Conservation (phyloP, 2,329 filamentous ascomycete species). For the Eurotiales sp. region DNA sequence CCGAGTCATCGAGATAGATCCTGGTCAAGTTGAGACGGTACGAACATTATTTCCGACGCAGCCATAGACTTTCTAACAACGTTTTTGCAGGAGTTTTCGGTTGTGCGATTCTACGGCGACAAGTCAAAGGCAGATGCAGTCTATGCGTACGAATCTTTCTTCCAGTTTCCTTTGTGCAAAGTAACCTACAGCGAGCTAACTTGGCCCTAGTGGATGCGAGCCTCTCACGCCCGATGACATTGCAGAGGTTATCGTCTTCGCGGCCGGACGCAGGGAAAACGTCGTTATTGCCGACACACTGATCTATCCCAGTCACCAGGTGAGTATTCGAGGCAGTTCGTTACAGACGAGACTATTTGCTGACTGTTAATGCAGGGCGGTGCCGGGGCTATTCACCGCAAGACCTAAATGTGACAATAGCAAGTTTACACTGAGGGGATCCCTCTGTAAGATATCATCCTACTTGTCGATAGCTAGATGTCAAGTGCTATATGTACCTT, state of each 20-base stretch:
- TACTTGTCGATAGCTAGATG: background rate
- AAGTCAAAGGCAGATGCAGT: constrained; percentile 86
- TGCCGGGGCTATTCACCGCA: constrained; percentile 14
- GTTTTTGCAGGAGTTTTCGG: constrained; percentile 65
- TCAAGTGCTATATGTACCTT: no score
- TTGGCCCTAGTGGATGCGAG: constrained; percentile 61
- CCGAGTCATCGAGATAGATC: constrained; percentile 82
- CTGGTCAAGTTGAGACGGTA: constrained; percentile 87
- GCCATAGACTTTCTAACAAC: no score
- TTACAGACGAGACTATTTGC: background rate
- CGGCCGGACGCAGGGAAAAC: constrained; percentile 79
- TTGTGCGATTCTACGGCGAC: constrained; percentile 85
- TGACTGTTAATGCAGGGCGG: constrained; percentile 8
- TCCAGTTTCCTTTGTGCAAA: background rate
- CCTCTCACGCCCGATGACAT: constrained; percentile 87
- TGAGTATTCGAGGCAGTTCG: constrained; percentile 32
- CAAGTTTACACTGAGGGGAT: no score
- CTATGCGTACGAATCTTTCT: constrained; percentile 62
- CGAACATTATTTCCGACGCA: constrained; percentile 19
- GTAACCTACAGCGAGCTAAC: background rate
- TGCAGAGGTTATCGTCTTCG: constrained; percentile 84
- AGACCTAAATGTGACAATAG: background rate
- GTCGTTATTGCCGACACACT: constrained; percentile 85
- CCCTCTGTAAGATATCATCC: background rate
- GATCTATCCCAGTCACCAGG: constrained; percentile 86